A percentile compares a stretch with the other conserved stretches of the same genome.
Evolutionary conservation across 2,329 filamentous ascomycete genomes (phyloP).

Genomic region (Lachnellula occidentalis): DNA sequence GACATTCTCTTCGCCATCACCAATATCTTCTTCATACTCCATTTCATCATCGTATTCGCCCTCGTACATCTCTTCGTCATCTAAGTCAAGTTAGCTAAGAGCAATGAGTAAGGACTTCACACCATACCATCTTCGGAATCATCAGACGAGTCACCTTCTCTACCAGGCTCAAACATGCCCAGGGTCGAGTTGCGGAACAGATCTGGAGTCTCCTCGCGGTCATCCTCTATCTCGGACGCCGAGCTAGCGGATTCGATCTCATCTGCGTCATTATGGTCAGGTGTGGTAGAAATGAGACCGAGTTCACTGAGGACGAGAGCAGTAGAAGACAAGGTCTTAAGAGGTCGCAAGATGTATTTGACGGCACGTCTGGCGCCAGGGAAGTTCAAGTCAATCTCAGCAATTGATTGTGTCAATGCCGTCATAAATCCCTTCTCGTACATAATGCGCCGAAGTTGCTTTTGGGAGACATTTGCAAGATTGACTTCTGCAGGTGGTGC

Average conservation of each 20-base stretch:
- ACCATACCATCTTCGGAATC: slow-evolving; percentile 52
- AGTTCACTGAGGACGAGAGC: slow-evolving; percentile 77
- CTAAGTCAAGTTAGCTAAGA: slow-evolving; percentile 31
- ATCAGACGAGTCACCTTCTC: slow-evolving; percentile 76
- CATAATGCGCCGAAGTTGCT: slow-evolving; percentile 89
- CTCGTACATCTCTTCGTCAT: slow-evolving; percentile 89
- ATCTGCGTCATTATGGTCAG: slow-evolving; percentile 71
- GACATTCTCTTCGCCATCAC: slow-evolving; percentile 77
- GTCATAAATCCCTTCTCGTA: slow-evolving; percentile 96
- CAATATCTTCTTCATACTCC: slow-evolving; percentile 81
- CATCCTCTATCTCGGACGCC: slow-evolving; percentile 79
- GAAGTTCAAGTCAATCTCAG: slow-evolving; percentile 93
- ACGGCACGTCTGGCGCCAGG: slow-evolving; percentile 89
- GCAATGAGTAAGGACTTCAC: background rate
- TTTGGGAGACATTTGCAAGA: slow-evolving; percentile 54
- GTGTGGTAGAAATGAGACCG: slow-evolving; percentile 57
- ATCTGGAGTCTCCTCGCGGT: slow-evolving; percentile 91
- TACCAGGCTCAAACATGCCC: slow-evolving; percentile 83
- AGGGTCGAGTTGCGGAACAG: slow-evolving; percentile 94
- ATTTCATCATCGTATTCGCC: slow-evolving; percentile 86
- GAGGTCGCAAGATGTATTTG: slow-evolving; percentile 89
- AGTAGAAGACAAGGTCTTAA: slow-evolving; percentile 81
- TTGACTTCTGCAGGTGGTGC: slow-evolving; percentile 31
- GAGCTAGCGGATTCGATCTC: slow-evolving; percentile 85
- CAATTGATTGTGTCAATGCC: slow-evolving; percentile 83